Conservation (phyloP, 1,284 basidiomycete genomes). For the Malassezia obtusa region DNA sequence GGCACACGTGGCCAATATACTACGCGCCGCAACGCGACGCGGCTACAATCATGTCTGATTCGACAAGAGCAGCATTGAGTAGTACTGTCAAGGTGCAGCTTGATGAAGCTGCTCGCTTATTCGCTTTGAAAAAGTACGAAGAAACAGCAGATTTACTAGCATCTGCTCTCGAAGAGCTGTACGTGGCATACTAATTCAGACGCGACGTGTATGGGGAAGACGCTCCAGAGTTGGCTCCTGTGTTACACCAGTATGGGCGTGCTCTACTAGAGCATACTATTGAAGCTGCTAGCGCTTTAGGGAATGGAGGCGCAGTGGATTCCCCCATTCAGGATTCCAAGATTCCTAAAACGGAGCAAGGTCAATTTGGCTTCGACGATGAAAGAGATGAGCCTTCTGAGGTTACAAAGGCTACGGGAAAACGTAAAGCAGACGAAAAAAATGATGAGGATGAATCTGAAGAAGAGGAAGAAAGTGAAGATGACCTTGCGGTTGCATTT, state of each 20-base stretch:
- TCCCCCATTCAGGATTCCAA: neutral
- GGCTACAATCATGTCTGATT: too few relatives aligned
- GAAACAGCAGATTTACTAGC: constrained; percentile 29
- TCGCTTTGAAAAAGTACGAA: constrained; percentile 36
- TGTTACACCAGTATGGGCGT: constrained; percentile 41
- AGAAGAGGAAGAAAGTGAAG: constrained; percentile 19
- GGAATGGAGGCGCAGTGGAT: constrained; percentile 18
- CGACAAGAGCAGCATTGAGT: neutral
- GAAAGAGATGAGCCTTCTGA: neutral
- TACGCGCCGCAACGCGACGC: too few relatives aligned
- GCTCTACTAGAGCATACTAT: constrained; percentile 40
- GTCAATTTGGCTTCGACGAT: neutral
- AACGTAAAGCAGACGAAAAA: constrained; percentile 5
- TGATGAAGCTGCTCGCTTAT: constrained; percentile 34
- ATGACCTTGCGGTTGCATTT: constrained; percentile 41
- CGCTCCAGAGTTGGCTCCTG: constrained; percentile 32
- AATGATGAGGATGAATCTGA: neutral
- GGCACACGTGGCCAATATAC: too few relatives aligned
- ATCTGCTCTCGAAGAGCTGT: constrained; percentile 30
- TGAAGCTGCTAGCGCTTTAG: constrained; percentile 36
- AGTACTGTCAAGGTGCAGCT: constrained; percentile 11
- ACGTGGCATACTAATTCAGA: constrained; percentile 13
- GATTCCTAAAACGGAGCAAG: neutral
- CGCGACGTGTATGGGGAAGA: constrained; percentile 28
- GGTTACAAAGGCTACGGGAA: neutral